phyloP scores from a whole-genome alignment of 108 stramenopile species.

The Skeletonema costatum region DNA sequence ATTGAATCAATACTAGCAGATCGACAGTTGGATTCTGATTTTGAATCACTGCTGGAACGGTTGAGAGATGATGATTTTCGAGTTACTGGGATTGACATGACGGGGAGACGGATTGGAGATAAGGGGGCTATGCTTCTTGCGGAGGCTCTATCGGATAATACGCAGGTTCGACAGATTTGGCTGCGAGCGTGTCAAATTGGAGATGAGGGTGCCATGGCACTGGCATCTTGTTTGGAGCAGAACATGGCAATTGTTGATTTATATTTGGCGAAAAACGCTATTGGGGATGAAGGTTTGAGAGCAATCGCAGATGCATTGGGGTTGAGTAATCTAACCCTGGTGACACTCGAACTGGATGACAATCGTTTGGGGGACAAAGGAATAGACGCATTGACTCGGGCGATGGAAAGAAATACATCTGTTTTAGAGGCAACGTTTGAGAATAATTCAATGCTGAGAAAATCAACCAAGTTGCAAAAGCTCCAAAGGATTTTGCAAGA shows the following conservation, averaged over 20 bases:
- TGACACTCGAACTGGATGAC: slow-evolving; percentile 41
- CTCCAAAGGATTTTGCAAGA: slow-evolving; percentile 20
- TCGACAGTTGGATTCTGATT: slow-evolving; percentile 32
- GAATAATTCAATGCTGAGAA: slow-evolving; percentile 20
- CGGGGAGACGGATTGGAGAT: slow-evolving; percentile 30
- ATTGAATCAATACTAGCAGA: slow-evolving; percentile 22
- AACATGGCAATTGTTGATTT: slow-evolving; percentile 51
- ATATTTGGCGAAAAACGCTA: slow-evolving; percentile 32
- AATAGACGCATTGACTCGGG: slow-evolving; percentile 46
- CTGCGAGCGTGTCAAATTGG: slow-evolving; percentile 24
- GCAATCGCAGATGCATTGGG: slow-evolving; percentile 34
- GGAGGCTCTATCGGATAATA: slow-evolving; percentile 38
- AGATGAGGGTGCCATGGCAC: slow-evolving; percentile 28
- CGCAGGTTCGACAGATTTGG: slow-evolving; percentile 44
- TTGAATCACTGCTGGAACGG: slow-evolving; percentile 35
- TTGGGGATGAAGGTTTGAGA: slow-evolving; percentile 30
- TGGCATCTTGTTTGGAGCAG: slow-evolving; percentile 47
- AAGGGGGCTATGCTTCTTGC: slow-evolving; percentile 12
- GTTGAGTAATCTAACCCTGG: slow-evolving; percentile 37
- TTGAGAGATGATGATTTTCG: slow-evolving; percentile 40
- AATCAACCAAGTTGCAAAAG: slow-evolving; percentile 1
- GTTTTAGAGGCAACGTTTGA: slow-evolving; percentile 46
- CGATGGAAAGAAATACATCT: slow-evolving; percentile 50
- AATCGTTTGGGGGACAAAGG: slow-evolving; percentile 47
- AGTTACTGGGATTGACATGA: slow-evolving; percentile 35